These are phyloP conservation scores for Exophiala aquamarina DNA, from an alignment of 2,329 filamentous ascomycete genomes.

Conservation along the genomic window DNA sequence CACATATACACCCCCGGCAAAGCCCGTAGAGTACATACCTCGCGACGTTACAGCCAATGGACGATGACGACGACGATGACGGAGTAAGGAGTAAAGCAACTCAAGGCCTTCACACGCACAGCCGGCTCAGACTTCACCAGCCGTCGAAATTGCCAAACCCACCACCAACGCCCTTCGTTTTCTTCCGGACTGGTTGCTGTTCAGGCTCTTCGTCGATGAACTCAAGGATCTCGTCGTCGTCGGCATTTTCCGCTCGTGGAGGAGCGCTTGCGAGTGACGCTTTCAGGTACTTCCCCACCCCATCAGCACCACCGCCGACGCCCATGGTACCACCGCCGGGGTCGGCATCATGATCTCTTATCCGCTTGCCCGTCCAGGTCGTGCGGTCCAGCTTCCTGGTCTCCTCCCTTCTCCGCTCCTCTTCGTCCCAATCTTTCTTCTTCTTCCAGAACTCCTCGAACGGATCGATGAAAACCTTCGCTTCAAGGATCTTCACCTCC, in stretches of 20 bases:
- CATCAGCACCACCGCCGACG: conserved; percentile 33
- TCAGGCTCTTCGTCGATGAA: conserved; percentile 64
- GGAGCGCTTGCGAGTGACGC: conserved; percentile 35
- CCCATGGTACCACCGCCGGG: conserved; percentile 43
- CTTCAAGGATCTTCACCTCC: conserved; percentile 77
- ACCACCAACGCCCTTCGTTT: conserved; percentile 64
- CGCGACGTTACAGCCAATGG: too few relatives aligned
- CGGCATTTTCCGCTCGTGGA: conserved; percentile 25
- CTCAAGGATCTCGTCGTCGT: conserved; percentile 61
- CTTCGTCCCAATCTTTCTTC: conserved; percentile 63
- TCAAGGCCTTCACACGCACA: too few relatives aligned
- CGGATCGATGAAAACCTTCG: conserved; percentile 87
- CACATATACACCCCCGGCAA: too few relatives aligned
- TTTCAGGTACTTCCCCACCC: conserved; percentile 81
- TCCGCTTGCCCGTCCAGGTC: conserved; percentile 94
- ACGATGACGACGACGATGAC: too few relatives aligned
- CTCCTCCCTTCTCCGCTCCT: conserved; percentile 40
- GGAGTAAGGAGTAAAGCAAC: too few relatives aligned
- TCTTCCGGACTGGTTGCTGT: conserved; percentile 78
- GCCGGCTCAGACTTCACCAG: conserved; percentile 74
- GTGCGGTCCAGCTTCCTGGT: conserved; percentile 60
- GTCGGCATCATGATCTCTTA: conserved; percentile 66
- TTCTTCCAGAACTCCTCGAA: conserved; percentile 90
- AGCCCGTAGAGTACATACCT: too few relatives aligned
- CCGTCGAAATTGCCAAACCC: conserved; percentile 95